Base-by-base conservation (phyloP, 768 basidiomycete genomes). In the Rhodotorula sphaerocarpa region DNA sequence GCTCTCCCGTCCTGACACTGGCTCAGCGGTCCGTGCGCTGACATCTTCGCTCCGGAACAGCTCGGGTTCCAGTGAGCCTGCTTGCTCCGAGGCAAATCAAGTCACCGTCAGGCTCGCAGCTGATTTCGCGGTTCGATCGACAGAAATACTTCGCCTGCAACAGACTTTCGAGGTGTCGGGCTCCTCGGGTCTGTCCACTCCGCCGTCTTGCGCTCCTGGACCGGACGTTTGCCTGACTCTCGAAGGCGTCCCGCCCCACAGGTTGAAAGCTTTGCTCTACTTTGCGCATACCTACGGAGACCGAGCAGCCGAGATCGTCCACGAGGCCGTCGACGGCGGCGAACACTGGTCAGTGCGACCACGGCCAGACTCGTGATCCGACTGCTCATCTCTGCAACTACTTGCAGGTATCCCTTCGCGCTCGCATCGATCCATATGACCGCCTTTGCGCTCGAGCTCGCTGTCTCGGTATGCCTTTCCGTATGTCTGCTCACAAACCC, bases 21-120 rank as follows among this genome's bases (percentile, higher is more conserved):
- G 9, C 3, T 25, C 12, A 2, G 27, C 36, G 7, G 3, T 16
- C 7, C 10, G 20, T n/a, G 27, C 36, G n/a, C n/a, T n/a, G n/a
- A n/a, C n/a, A n/a, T n/a, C n/a, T n/a, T n/a, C n/a, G n/a, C n/a
- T n/a, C n/a, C n/a, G n/a, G n/a, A n/a, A n/a, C 44, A 67, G 62
- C 20, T 69, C 15, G 67, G 67, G 18, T 69, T 69, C 41, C 67
- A 69, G 67, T 61, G n/a, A n/a, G n/a, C n/a, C n/a, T n/a, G n/a
- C n/a, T n/a, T n/a, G n/a, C n/a, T n/a, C n/a, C n/a, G n/a, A n/a
- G n/a, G n/a, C n/a, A n/a, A n/a, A n/a, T n/a, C n/a, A n/a, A n/a
- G n/a, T n/a, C n/a, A n/a, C n/a, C n/a, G n/a, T n/a, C n/a, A n/a
- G n/a, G n/a, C n/a, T n/a, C n/a, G n/a, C n/a, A n/a, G n/a, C n/a